A percentile compares a stretch with the other conserved stretches of the same genome.
These are phyloP conservation scores for Penicillium sp. DNA, from an alignment of 2,329 filamentous ascomycete species.

Conservation along the genomic window DNA sequence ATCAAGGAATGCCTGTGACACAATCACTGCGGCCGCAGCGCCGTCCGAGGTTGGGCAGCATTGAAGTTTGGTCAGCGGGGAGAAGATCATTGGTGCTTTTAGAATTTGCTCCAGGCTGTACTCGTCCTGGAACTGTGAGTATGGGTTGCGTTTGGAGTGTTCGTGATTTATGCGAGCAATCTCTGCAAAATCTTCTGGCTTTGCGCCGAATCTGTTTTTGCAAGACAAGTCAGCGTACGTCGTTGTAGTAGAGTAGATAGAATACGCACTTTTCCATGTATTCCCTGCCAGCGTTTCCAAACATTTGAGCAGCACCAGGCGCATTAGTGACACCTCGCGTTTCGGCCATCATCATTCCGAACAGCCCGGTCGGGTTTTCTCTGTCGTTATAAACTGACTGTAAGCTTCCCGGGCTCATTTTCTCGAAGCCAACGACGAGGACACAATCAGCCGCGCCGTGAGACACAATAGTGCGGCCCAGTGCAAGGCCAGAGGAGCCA, in stretches of 20 bases:
- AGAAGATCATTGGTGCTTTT: slow-evolving; percentile 71
- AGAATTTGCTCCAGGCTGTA: slow-evolving; percentile 83
- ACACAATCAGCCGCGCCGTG: slow-evolving; percentile 82
- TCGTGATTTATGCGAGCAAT: slow-evolving; percentile 90
- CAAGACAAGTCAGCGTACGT: background rate
- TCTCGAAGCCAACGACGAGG: slow-evolving; percentile 92
- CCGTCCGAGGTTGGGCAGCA: slow-evolving; percentile 97
- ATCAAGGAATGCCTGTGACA: slow-evolving; percentile 84
- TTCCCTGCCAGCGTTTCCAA: slow-evolving; percentile 88
- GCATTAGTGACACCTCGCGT: slow-evolving; percentile 78
- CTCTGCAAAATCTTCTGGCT: slow-evolving; percentile 82
- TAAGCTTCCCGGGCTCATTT: slow-evolving; percentile 92
- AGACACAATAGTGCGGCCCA: slow-evolving; percentile 75
- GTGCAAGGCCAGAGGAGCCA: slow-evolving; percentile 82
- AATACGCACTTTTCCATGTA: slow-evolving; percentile 80
- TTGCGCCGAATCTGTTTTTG: slow-evolving; percentile 69
- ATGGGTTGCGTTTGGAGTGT: slow-evolving; percentile 88
- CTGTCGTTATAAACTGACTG: slow-evolving; percentile 82
- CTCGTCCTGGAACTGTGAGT: slow-evolving; percentile 94
- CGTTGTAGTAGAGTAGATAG: background rate
- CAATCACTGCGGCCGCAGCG: slow-evolving; percentile 80
- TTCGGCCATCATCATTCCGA: slow-evolving; percentile 72
- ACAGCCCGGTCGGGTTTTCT: slow-evolving; percentile 70
- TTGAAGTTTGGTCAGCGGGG: slow-evolving; percentile 93
- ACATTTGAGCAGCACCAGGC: slow-evolving; percentile 85